Evolutionary conservation across 176 grass and related monocot genomes (phyloP).

Genomic region (Cocos nucifera): DNA sequence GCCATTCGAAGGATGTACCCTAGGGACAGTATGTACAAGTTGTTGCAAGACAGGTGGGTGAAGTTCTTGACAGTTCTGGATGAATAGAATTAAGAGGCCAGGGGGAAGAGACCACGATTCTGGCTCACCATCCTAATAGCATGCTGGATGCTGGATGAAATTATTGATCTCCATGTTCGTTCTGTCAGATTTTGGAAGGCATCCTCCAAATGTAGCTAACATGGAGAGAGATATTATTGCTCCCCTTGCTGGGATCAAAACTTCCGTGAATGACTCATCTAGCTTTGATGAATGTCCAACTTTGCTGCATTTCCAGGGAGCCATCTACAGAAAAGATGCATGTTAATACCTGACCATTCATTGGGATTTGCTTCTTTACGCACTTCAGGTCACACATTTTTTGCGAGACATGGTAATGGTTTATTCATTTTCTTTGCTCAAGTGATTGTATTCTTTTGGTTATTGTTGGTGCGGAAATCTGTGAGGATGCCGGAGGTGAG

Average conservation of each 20-base stretch:
- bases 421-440: no score
- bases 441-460: no score
- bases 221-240: slow-evolving; percentile 89
- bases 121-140: slow-evolving; percentile 93
- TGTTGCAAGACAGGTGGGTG: slow-evolving; percentile 59
- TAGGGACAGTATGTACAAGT: slow-evolving; percentile 39
- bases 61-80: slow-evolving; percentile 36
- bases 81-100: slow-evolving; percentile 50
- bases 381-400: no score
- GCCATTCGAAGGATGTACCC: slow-evolving; percentile 49
- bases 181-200: slow-evolving; percentile 82
- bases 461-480: no score
- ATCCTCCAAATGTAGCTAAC: slow-evolving; percentile 60
- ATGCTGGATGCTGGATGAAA: slow-evolving; percentile 50
- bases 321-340: slow-evolving; percentile 97
- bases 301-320: slow-evolving; percentile 73
- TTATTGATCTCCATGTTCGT: slow-evolving; percentile 56
- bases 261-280: slow-evolving; percentile 47
- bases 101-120: slow-evolving; percentile 64
- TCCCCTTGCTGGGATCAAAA: slow-evolving; percentile 51
- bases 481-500: no score
- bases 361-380: no score
- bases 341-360: slow-evolving; percentile 9
- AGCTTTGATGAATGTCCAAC: slow-evolving; percentile 57
- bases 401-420: no score